phyloP scores from a whole-genome alignment of 2,329 filamentous ascomycete genomes.

The Fusarium continuum region DNA sequence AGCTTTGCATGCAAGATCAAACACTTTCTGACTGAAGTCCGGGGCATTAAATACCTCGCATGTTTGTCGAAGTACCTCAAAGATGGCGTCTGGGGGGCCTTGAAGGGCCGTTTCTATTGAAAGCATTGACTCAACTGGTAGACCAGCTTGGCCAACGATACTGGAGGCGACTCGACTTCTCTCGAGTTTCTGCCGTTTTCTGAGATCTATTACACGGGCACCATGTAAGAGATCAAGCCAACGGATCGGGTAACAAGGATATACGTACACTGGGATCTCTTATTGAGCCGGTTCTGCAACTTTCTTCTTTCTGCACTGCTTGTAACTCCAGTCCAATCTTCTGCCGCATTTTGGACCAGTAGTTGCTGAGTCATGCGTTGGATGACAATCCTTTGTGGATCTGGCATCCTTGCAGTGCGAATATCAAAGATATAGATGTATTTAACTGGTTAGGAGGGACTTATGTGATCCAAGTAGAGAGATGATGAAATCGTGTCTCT shows the following conservation, averaged over 20 bases:
- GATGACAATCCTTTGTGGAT: constrained; percentile 4
- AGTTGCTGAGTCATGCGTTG: constrained; percentile 16
- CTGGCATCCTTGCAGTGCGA: neutral
- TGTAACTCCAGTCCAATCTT: constrained; percentile 20
- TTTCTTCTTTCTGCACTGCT: constrained; percentile 16
- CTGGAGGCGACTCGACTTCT: neutral
- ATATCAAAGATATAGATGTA: too few relatives aligned
- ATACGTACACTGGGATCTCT: constrained; percentile 14
- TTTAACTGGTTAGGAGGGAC: fast-evolving
- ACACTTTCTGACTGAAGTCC: neutral
- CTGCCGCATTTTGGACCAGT: neutral
- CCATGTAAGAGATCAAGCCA: neutral
- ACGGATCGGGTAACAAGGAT: fast-evolving
- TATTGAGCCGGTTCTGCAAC: constrained; percentile 18
- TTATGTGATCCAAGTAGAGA: neutral
- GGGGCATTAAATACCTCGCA: constrained; percentile 2
- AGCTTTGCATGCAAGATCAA: neutral
- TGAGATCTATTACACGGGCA: neutral
- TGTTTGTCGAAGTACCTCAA: neutral
- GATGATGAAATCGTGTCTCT: neutral
- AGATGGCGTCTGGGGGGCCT: neutral
- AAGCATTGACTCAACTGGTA: neutral
- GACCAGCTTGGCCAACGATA: neutral
- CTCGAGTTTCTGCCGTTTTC: neutral
- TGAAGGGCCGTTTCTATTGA: neutral